phyloP scores from a whole-genome alignment of 148 eudicot species.

The Suaeda aralocaspica region DNA sequence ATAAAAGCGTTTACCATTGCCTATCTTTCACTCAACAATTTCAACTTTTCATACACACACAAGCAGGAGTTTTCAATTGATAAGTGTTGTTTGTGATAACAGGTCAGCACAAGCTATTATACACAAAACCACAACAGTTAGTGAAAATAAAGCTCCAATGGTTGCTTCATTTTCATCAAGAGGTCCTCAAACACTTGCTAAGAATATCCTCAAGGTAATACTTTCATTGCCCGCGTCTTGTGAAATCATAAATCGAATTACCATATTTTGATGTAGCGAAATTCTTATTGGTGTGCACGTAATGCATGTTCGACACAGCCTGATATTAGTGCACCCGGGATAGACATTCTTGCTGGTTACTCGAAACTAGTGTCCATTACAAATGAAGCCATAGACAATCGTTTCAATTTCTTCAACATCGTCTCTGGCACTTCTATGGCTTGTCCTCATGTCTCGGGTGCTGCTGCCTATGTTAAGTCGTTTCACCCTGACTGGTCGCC shows the following conservation, averaged over 20 bases:
- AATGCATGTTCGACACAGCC: constrained; percentile 39
- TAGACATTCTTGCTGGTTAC: constrained; percentile 66
- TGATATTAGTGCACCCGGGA: constrained; percentile 78
- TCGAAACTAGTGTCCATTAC: constrained; percentile 39
- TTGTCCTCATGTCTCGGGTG: constrained; percentile 70
- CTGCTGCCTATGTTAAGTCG: constrained; percentile 69
- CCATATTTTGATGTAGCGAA: background rate
- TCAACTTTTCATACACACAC: too few species aligned
- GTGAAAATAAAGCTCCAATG: constrained; percentile 39
- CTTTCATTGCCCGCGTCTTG: too few species aligned
- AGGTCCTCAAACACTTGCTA: constrained; percentile 58
- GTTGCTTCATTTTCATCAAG: constrained; percentile 78
- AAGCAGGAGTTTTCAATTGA: too few species aligned
- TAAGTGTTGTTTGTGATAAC: too few species aligned
- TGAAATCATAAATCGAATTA: too few species aligned
- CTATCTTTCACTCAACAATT: too few species aligned
- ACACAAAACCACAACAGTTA: constrained; percentile 37
- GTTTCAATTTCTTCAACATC: constrained; percentile 40
- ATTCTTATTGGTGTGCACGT: background rate
- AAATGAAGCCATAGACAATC: constrained; percentile 32
- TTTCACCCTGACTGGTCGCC: constrained; percentile 85
- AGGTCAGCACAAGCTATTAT: constrained; percentile 52
- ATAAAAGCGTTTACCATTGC: too few species aligned
- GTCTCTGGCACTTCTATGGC: constrained; percentile 88
- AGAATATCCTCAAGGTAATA: constrained; percentile 68